Percentiles rank a stretch among this genome's conserved stretches.
These are phyloP conservation scores for Digitaria exilis DNA, from an alignment of 202 grass and related monocot genomes.

Conservation along the genomic window DNA sequence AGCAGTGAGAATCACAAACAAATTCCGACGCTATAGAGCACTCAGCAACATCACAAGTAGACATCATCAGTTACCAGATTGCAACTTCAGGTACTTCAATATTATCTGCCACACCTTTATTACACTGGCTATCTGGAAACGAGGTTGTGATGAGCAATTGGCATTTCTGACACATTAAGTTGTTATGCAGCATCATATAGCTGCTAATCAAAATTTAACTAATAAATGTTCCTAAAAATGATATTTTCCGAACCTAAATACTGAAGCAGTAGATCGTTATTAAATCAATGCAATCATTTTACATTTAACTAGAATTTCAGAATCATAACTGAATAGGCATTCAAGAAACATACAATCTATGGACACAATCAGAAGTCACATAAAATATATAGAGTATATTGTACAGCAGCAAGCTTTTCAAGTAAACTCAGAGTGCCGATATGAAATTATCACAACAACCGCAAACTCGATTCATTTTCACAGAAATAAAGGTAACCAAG, in stretches of 20 bases:
- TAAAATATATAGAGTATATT: not conserved
- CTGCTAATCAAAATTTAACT: not conserved
- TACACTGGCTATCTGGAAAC: not conserved
- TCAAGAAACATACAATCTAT: not conserved
- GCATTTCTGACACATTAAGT: not conserved
- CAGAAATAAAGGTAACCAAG: not conserved
- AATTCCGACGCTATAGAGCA: not conserved
- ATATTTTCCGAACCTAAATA: not conserved
- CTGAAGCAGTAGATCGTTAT: not conserved
- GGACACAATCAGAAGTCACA: not conserved
- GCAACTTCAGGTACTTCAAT: not conserved
- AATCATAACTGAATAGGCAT: conserved; percentile 4
- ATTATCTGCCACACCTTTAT: not conserved
- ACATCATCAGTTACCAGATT: not conserved
- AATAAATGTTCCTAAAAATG: no score
- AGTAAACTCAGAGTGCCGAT: not conserved
- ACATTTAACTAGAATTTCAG: not conserved
- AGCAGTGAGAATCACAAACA: not conserved
- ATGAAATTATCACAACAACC: not conserved
- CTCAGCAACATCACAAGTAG: not conserved
- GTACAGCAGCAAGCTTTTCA: not conserved
- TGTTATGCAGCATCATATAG: not conserved
- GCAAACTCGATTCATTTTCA: not conserved
- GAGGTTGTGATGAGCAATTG: not conserved
- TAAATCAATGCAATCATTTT: not conserved